Evolutionary conservation across 495 filamentous ascomycete species (phyloP).

Genomic region (Cercophora sp.): DNA sequence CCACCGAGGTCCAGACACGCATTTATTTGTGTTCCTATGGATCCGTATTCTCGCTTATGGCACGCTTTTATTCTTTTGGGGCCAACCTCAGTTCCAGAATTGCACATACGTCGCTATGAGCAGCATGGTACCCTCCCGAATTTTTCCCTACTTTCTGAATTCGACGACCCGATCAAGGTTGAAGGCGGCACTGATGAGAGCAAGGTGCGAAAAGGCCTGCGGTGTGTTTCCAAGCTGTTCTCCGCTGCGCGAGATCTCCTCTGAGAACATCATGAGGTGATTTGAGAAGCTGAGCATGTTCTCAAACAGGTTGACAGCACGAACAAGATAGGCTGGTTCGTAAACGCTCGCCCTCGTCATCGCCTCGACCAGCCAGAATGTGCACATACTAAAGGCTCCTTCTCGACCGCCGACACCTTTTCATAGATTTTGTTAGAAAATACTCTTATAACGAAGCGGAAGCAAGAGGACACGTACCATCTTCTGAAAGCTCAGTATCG

Average conservation of each 20-base stretch:
- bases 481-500: constrained; percentile 59
- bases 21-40: too few relatives aligned
- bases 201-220: constrained; percentile 70
- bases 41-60: too few relatives aligned
- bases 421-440: neutral
- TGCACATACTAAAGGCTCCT: constrained; percentile 76
- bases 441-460: neutral
- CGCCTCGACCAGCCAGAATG: constrained; percentile 75
- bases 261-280: constrained; percentile 70
- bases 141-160: constrained; percentile 26
- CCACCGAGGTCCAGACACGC: too few relatives aligned
- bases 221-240: constrained; percentile 72
- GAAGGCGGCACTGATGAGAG: constrained; percentile 67
- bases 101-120: neutral
- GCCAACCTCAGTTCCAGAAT: neutral
- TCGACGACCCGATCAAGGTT: constrained; percentile 56
- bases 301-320: constrained; percentile 66
- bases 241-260: constrained; percentile 66
- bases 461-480: constrained; percentile 47
- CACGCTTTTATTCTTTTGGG: too few relatives aligned
- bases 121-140: too few relatives aligned
- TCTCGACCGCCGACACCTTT: constrained; percentile 68
- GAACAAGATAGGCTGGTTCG: constrained; percentile 57
- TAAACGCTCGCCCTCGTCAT: constrained; percentile 65
- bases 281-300: constrained; percentile 70